Evolutionary conservation across 345 rosid species (phyloP), one percentile per base, ranked within the genome.

Genomic region (Lumnitzera littorea): DNA sequence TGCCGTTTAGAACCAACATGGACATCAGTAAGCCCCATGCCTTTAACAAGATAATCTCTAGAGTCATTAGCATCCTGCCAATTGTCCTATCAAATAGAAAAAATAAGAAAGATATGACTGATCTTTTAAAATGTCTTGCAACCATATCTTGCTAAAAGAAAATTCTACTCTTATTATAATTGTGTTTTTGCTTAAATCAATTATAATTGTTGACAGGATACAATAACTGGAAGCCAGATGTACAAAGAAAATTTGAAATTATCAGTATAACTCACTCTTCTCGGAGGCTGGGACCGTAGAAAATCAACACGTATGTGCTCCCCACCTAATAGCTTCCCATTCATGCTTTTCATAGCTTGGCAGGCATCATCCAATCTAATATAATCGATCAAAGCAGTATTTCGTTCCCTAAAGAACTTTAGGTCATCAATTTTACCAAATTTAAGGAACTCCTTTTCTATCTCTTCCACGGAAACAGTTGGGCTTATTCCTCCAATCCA

Each of bases 401-500:
- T 82, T 25, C 92, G 84, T 46, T 90, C 97, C 70, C 86, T 75
- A 48, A 76, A 70, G 65, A 90, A 90, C 76, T 78, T 90, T 53
- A 88, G 81, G 56, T 88, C 95, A 58, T 88, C 96, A 36, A 90
- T 71, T 72, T 83, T 67, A 56, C 99, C 97, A 57, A 88, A 88
- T 63, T 80, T 90, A 11, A 60, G 69, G 72, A 90, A 90, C 75
- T 83, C 96, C 57, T 83, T 81, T 69, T 89, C 86, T 55, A 90
- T 63, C 51, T 80, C 81, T 61, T 84, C 91, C 62, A 79, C 82
- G 5, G 88, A 73, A 59, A 88, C 72, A 61, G 70, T 62, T 20
- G 81, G 71, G 82, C 89, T 76, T 62, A 94, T 79, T 61, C 97
- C 99, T 72, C 99, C 97, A 48, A 94, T 86, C 97, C 97, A 90